Evolutionary conservation across 2,329 filamentous ascomycete genomes (phyloP), one percentile per base, ranked within the genome.

Genomic region (Fusarium caatingaense): DNA sequence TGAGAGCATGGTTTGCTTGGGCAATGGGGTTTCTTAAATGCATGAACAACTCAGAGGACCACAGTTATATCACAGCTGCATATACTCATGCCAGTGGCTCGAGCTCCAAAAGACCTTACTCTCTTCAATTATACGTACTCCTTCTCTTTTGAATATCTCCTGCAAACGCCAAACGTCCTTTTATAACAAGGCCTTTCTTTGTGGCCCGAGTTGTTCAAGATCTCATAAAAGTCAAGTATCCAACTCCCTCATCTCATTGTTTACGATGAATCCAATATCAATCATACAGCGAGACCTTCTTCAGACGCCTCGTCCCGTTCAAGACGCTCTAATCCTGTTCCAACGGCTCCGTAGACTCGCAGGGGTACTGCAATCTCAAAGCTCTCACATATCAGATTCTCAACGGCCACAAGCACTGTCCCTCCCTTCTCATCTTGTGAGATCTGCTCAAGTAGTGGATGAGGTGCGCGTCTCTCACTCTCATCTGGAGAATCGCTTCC

Each of bases 311-410:
- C 85, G 47, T 88, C 87, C 57, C 86, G 79, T 75, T 88, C 87
- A 56, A 88, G 75, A 65, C 82, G 82, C 77, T 89, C 87, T 61
- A 89, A 76, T 10, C 87, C 87, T 55, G 82, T 86, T 62, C 86
- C 85, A 37, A 87, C 84, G 20, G 88, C 87, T 42, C 89, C 89
- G 76, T 97, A 97, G 12, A 98, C 92, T 53, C 89, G 88, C 69
- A 98, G 82, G 27, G 94, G 94, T 47, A 97, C 93, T 34, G 90
- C 89, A 47, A 97, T 92, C 79, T 97, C 94, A 80, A 97, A 97
- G 74, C 92, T 97, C 82, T 97, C 94, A 74, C 93, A 95, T 11
- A 90, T 86, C 54, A 97, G 76, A 68, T 89, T 89, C 81, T 97
- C 93, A 53, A 91, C 88, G 0, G 93, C 92, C 18, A 93, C 92